Conservation (phyloP, 2,329 filamentous ascomycete genomes). For the Xylaria sp. region DNA sequence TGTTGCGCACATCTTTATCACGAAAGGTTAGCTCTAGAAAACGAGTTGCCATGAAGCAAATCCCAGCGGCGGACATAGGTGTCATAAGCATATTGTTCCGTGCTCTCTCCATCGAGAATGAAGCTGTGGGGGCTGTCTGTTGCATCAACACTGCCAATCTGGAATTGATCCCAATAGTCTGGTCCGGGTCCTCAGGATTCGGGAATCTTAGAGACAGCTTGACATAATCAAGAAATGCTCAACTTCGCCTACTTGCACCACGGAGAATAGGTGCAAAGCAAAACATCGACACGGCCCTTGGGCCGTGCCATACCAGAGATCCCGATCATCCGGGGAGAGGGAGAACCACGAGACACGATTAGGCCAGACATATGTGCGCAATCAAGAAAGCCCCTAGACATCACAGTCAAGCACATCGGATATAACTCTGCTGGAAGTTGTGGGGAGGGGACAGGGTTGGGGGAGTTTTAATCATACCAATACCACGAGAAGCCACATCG, state of each 20-base stretch:
- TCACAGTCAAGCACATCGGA: slow-evolving; percentile 88
- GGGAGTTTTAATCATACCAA: slow-evolving; percentile 88
- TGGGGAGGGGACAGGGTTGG: slow-evolving; percentile 56
- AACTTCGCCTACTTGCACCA: slow-evolving; percentile 80
- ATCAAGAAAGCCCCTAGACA: slow-evolving; percentile 87
- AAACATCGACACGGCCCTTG: slow-evolving; percentile 78
- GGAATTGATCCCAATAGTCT: slow-evolving; percentile 59
- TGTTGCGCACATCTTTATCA: slow-evolving; percentile 97
- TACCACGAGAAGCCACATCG: slow-evolving; percentile 99
- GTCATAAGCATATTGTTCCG: slow-evolving; percentile 63
- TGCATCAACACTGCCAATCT: slow-evolving; percentile 67
- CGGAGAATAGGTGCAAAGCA: slow-evolving; percentile 73
- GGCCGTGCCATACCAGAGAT: slow-evolving; percentile 78
- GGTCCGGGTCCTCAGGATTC: slow-evolving; percentile 67
- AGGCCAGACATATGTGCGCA: slow-evolving; percentile 94
- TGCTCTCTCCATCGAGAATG: slow-evolving; percentile 64
- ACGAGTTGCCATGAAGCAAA: slow-evolving; percentile 68
- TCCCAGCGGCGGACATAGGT: slow-evolving; percentile 66
- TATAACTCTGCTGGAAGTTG: slow-evolving; percentile 69
- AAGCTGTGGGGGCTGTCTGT: slow-evolving; percentile 65
- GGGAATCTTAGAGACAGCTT: slow-evolving; percentile 73
- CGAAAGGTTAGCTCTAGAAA: slow-evolving; percentile 81
- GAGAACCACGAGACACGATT: slow-evolving; percentile 85
- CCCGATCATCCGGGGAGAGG: slow-evolving; percentile 86
- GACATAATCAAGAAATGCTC: slow-evolving; percentile 81